A percentile compares a stretch with the other conserved stretches of the same genome.
Conservation (phyloP, 2,329 filamentous ascomycete species). For the Fusarium concolor region DNA sequence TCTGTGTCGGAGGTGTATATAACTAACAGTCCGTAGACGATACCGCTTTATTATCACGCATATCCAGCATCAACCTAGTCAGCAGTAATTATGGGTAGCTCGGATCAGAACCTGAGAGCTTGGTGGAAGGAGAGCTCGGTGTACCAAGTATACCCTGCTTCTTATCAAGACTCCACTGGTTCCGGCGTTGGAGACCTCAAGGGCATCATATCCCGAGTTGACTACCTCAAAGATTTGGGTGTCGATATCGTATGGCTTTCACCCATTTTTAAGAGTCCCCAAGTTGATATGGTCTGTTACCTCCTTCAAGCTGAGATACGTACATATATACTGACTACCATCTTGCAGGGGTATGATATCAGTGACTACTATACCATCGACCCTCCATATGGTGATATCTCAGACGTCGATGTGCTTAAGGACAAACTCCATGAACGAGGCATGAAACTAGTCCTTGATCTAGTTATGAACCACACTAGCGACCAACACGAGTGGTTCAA, state of each 20-base stretch:
- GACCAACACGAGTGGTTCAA: conserved; percentile 69
- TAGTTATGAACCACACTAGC: conserved; percentile 79
- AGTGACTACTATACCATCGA: conserved; percentile 76
- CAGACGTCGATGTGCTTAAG: conserved; percentile 74
- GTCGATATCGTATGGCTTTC: conserved; percentile 69
- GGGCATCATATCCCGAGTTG: conserved; percentile 67
- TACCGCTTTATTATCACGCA: neutral
- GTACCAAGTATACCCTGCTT: conserved; percentile 73
- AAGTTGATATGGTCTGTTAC: conserved; percentile 70
- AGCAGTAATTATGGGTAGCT: conserved; percentile 39
- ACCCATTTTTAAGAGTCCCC: conserved; percentile 63
- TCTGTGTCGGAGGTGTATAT: neutral
- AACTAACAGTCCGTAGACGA: conserved; percentile 7
- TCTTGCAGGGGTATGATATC: conserved; percentile 71
- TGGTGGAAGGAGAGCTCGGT: conserved; percentile 73
- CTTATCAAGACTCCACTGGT: conserved; percentile 68
- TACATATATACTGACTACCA: neutral
- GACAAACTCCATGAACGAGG: conserved; percentile 68
- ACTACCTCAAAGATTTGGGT: conserved; percentile 66
- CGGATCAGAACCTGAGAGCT: conserved; percentile 44
- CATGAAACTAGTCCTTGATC: conserved; percentile 78
- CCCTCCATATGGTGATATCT: conserved; percentile 73
- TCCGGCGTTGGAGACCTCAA: conserved; percentile 68
- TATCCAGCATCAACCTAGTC: neutral
- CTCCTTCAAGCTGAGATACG: neutral